Base-by-base conservation (phyloP, 345 rosid species). In the Luvunga scandens region DNA sequence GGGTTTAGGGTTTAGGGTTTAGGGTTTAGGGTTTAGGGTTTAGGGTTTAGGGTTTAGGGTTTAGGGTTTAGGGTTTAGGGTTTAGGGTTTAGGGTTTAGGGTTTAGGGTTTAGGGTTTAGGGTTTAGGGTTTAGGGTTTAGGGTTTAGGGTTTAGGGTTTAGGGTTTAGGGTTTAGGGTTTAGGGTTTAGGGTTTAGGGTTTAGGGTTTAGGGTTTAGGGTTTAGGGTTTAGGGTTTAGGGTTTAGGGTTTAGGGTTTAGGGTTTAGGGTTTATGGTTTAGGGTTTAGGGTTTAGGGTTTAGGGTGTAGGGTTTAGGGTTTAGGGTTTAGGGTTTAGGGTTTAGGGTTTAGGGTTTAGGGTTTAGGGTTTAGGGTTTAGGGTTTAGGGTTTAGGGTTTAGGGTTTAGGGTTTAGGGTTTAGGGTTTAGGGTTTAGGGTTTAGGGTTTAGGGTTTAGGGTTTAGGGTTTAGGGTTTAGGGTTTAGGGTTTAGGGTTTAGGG, bases 341-440 rank as follows among this genome's bases (percentile, higher is more conserved):
- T 31, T 31, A 1, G 33, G 33, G 33, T 31, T 31, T 31, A 31
- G 33, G 33, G 33, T 31, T 27, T 62, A 9, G 36, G 66, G 66
- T 27, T 62, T 27, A 12, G 36, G 66, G 34, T 27, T 62, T 27
- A 12, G 36, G 66, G 34, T 27, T 62, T 27, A 12, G 36, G 66
- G 34, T 27, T 62, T 62, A 27, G 36, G 66, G 66, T 27, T 62
- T 62, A 27, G 36, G 66, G 66, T 14, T 31, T 62, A 62, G 66
- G 66, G 66, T 62, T 62, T 62, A 62, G 66, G 66, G 66, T 62
- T 62, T 62, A 62, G 66, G 65, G 65, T 55, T 61, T 61, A 24
- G 65, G 66, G 66, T 62, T 62, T 62, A 62, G 66, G 66, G 66
- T 62, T 62, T 62, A 62, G 66, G 66, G 66, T 27, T 62, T 62